Base-by-base conservation (phyloP, 768 basidiomycete genomes). In the Suillus americanus region DNA sequence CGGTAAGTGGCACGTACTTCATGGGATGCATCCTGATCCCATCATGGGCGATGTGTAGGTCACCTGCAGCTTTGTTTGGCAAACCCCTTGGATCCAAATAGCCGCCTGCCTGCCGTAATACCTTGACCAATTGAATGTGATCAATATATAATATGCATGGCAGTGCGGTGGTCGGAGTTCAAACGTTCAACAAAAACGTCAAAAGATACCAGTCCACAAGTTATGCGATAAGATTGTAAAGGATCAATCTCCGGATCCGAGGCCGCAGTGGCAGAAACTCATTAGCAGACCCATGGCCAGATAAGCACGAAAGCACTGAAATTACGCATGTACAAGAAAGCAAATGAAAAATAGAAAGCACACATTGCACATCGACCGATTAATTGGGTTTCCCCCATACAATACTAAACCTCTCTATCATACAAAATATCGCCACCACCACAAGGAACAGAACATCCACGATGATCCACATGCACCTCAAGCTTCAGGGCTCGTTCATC, bases 331-430 rank as follows among this genome's bases (percentile, higher is more conserved):
- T 75, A 75, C 67, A 75, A 53, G 37, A 68, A 65, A 63, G 35
- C 37, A 46, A 59, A 62, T 46, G 28, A 65, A 65, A 63, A 50
- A 50, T 55, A 68, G 67, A 62, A 53, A 56, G 50, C 50, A 37
- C 71, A 70, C 65, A 67, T 67, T 68, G 72, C 63, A 77, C 69
- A 70, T 67, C 66, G 62, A 67, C 20, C 25, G 40, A 75, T 75
- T 75, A 75, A 50, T 28, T 61, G 67, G 56, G 62, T 61, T 28
- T 66, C 65, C 55, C 62, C 62, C 65, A 70, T 76, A 77, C 38
- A 69, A 76, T 77, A 76, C 62, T 53, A 66, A 68, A 46, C 65
- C 67, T 33, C 40, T 60, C 33, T 66, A 74, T 63, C 69, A 60
- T 70, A 75, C 72, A 74, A 20, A 54, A 55, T 65, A 18, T 46